Base-by-base conservation (phyloP, 352 stramenopile species). In the Globisporangium radiosum region DNA sequence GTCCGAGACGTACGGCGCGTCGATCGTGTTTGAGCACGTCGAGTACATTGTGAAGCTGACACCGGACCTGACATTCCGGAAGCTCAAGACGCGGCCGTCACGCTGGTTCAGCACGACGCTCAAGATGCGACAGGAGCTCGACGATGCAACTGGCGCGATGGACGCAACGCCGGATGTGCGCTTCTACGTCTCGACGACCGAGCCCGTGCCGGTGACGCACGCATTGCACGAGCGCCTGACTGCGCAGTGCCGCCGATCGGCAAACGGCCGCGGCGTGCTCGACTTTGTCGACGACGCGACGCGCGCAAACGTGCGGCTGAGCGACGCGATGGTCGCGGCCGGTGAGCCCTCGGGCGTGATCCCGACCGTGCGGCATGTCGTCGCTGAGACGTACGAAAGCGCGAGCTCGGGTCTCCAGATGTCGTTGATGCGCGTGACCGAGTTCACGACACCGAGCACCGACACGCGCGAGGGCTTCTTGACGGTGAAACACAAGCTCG, bases 51-150 rank as follows among this genome's bases (percentile, higher is more conserved):
- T 89, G 36, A 69, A 74, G 7, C 43, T 93, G 47, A 84, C 70
- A 1, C 62, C 67, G 4, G 70, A 81, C 47, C 64, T 93, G 47
- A 61, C 85, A 62, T 63, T 91, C 11, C 71, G 75, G 11, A 86
- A 83, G 47, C 57, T 88, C 43, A 76, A 72, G 44, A 89, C 81
- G 1, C 78, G 81, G 1, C 70, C 83, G 40, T 76, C 69, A 19
- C 77, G 83, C 4, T 93, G 81, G 83, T 87, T 93, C 56, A 89
- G 74, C 51, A 64, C 81, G 15, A 93, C 83, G 49, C 60, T 93
- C 45, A 93, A 93, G 63, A 91, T 91, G 81, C 78, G 73, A 8
- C 81, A 93, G 59, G 83, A 93, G 55, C 69, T 91, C 43, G 65
- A 88, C 25, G 74, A 88, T 33, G 75, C 87, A 13, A 62, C 40